Evolutionary conservation across 2,329 filamentous ascomycete species (phyloP).

Genomic region (Pleomassaria siparia): DNA sequence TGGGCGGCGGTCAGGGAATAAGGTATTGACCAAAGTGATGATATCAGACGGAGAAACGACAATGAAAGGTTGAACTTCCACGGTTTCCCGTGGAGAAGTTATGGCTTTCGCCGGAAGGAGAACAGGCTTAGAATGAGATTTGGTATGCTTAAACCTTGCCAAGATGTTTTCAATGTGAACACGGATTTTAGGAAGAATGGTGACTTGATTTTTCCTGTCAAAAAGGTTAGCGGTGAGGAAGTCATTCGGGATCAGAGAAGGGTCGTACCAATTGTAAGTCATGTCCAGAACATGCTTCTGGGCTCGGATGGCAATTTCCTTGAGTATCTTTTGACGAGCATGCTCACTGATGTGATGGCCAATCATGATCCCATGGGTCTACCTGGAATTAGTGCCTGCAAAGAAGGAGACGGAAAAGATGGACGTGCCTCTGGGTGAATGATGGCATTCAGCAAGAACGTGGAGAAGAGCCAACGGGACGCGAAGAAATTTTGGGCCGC

Average conservation of each 20-base stretch:
- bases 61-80: conserved; percentile 76
- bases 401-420: conserved; percentile 5
- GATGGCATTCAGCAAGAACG: conserved; percentile 80
- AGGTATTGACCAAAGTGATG: conserved; percentile 75
- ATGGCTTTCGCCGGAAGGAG: conserved; percentile 71
- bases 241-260: conserved; percentile 19
- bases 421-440: conserved; percentile 78
- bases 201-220: conserved; percentile 59
- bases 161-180: conserved; percentile 72
- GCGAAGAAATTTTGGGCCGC: conserved; percentile 79
- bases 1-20: conserved; percentile 76
- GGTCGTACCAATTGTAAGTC: conserved; percentile 65
- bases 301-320: conserved; percentile 76
- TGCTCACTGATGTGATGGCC: conserved; percentile 93
- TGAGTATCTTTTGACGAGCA: conserved; percentile 73
- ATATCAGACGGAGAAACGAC: conserved; percentile 79
- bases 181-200: conserved; percentile 64
- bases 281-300: conserved; percentile 79
- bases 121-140: conserved; percentile 54
- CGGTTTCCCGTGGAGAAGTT: conserved; percentile 72
- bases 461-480: conserved; percentile 88
- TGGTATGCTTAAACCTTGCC: conserved; percentile 57
- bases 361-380: conserved; percentile 68
- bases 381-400: conserved; percentile 35
- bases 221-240: conserved; percentile 24